A percentile compares a stretch with the other conserved stretches of the same genome.
Conservation (phyloP, 192 early-diverging fungal genomes). For the Coemansia sp. region DNA sequence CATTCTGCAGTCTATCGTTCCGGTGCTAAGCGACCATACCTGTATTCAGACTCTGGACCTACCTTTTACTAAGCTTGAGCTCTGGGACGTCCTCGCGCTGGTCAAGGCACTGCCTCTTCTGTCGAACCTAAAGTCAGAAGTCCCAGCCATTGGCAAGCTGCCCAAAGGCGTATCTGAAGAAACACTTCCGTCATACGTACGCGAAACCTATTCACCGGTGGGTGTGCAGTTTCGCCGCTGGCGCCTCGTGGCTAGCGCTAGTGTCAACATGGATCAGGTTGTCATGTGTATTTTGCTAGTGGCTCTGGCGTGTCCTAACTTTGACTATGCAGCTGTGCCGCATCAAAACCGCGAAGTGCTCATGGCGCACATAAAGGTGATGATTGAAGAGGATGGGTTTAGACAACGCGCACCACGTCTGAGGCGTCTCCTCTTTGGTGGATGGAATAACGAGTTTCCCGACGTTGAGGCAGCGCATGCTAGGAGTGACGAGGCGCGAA, state of each 20-base stretch:
- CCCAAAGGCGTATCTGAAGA: neutral
- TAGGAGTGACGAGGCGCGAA: no score
- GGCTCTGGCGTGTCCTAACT: neutral
- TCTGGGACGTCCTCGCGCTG: neutral
- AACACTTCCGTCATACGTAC: neutral
- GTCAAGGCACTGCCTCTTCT: neutral
- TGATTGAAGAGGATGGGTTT: neutral
- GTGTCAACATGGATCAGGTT: neutral
- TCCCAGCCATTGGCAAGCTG: neutral
- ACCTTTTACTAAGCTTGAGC: neutral
- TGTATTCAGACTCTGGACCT: neutral
- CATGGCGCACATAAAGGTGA: neutral
- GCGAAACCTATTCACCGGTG: neutral
- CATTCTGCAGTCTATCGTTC: neutral
- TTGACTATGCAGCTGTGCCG: neutral
- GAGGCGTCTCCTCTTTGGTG: neutral
- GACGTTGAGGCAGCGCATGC: neutral
- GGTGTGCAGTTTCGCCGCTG: neutral
- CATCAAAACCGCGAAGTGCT: neutral
- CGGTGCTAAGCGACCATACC: neutral
- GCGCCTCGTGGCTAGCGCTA: neutral
- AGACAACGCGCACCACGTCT: neutral
- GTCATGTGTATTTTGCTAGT: neutral
- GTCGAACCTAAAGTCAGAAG: neutral
- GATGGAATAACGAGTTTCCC: constrained; percentile 10